A percentile compares a stretch with the other conserved stretches of the same genome.
Evolutionary conservation across 805 yeast genomes (phyloP).

Genomic region (Wickerhamomyces ciferrii): DNA sequence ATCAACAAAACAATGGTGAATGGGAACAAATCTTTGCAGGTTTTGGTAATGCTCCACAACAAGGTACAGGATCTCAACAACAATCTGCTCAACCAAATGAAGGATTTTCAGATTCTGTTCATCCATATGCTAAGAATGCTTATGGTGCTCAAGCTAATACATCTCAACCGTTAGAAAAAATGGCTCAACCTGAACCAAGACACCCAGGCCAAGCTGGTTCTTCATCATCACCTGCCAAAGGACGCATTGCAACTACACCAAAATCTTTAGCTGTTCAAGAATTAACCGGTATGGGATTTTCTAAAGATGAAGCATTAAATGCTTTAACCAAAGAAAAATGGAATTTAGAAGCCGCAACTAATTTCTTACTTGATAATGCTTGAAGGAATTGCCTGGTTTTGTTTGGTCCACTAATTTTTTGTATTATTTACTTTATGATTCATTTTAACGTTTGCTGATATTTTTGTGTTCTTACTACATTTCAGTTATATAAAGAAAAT

Average conservation of each 20-base stretch:
- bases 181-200: slow-evolving; percentile 4
- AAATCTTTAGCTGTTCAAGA: slow-evolving; percentile 64
- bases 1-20: slow-evolving; percentile 48
- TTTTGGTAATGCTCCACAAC: slow-evolving; percentile 52
- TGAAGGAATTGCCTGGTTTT: too few relatives aligned
- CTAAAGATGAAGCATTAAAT: slow-evolving; percentile 51
- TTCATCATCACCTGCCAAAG: slow-evolving; percentile 11
- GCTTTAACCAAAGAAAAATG: slow-evolving; percentile 70
- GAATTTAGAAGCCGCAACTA: slow-evolving; percentile 85
- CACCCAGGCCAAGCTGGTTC: neutral
- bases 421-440: neutral
- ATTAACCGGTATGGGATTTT: slow-evolving; percentile 86
- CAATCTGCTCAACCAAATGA: slow-evolving; percentile 4
- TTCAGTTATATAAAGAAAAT: neutral
- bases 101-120: slow-evolving; percentile 10
- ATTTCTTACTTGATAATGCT: slow-evolving; percentile 71
- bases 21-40: slow-evolving; percentile 96
- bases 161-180: neutral
- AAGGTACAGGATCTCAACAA: slow-evolving; percentile 14
- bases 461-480: neutral
- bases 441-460: neutral
- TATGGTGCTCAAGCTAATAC: neutral
- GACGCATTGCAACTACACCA: slow-evolving; percentile 37
- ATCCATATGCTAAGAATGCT: slow-evolving; percentile 7
- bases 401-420: neutral